These are phyloP conservation scores for Phylloporus scabripes DNA, from an alignment of 768 basidiomycete species.

Conservation along the genomic window DNA sequence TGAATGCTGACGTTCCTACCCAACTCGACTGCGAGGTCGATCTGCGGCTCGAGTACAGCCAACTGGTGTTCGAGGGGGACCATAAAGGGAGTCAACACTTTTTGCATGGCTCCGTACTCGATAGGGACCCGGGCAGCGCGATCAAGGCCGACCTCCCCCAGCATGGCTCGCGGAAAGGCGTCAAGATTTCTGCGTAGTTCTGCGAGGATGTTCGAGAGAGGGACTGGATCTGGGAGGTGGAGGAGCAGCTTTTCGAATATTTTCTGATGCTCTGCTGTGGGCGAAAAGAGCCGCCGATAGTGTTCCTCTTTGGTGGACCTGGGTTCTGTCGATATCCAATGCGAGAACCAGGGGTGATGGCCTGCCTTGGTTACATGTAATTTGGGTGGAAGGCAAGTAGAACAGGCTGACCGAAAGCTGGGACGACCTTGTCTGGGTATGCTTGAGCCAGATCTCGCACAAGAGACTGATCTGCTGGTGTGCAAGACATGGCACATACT, in stretches of 20 bases:
- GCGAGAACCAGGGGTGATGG: conserved; percentile 92
- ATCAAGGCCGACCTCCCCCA: conserved; percentile 94
- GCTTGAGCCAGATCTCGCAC: conserved; percentile 60
- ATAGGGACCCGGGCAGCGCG: conserved; percentile 69
- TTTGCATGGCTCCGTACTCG: conserved; percentile 43
- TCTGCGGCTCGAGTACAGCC: conserved; percentile 72
- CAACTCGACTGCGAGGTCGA: conserved; percentile 79
- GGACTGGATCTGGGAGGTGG: conserved; percentile 65
- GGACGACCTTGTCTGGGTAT: conserved; percentile 66
- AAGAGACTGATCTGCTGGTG: conserved; percentile 58
- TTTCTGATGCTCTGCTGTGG: conserved; percentile 29
- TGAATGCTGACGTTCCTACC: conserved; percentile 80
- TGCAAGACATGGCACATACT: conserved; percentile 80
- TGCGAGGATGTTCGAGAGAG: conserved; percentile 51
- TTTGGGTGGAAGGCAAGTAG: conserved; percentile 5
- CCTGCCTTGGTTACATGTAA: conserved; percentile 39
- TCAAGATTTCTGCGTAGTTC: conserved; percentile 57
- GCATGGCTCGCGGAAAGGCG: conserved; percentile 65
- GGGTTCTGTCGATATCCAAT: conserved; percentile 56
- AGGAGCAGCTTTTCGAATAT: conserved; percentile 55
- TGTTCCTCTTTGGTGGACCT: conserved; percentile 58
- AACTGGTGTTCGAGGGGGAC: conserved; percentile 80
- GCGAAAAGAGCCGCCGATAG: conserved; percentile 66
- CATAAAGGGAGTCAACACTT: conserved; percentile 67
- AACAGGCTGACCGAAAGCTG: conserved; percentile 73